phyloP scores from a whole-genome alignment of 2,329 filamentous ascomycete species.

The Aspergillus texensis region DNA sequence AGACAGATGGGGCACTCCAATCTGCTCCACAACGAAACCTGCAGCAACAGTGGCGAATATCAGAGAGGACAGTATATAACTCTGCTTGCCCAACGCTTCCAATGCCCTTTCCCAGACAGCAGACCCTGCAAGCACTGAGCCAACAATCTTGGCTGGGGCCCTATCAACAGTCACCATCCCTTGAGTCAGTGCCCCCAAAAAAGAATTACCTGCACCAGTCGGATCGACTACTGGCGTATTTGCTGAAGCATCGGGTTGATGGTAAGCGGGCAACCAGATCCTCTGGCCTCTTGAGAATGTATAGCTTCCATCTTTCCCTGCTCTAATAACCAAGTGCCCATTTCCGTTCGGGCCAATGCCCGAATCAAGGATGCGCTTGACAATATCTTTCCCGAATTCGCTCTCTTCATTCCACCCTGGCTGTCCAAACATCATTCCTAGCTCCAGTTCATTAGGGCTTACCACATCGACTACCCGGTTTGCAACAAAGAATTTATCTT shows the following conservation, averaged over 20 bases:
- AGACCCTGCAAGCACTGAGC: constrained; percentile 48
- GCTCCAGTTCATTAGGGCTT: constrained; percentile 83
- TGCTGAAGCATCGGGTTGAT: constrained; percentile 45
- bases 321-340: constrained; percentile 55
- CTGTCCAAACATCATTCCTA: constrained; percentile 79
- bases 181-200: constrained; percentile 67
- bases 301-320: constrained; percentile 63
- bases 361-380: constrained; percentile 37
- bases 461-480: constrained; percentile 60
- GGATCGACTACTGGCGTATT: constrained; percentile 72
- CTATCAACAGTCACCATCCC: constrained; percentile 52
- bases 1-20: constrained; percentile 69
- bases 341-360: constrained; percentile 41
- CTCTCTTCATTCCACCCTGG: constrained; percentile 37
- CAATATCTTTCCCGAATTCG: constrained; percentile 33
- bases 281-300: constrained; percentile 44
- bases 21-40: constrained; percentile 92
- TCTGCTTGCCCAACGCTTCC: constrained; percentile 51
- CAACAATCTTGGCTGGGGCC: constrained; percentile 32
- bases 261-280: constrained; percentile 79
- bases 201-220: constrained; percentile 91
- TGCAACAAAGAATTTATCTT: constrained; percentile 56
- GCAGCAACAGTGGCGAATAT: constrained; percentile 80
- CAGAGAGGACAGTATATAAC: constrained; percentile 65
- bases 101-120: constrained; percentile 54